Percentiles rank a stretch among this genome's conserved stretches.
phyloP scores from a whole-genome alignment of 228 moss, liverwort and hornwort genomes.

The Sphagnum fallax region DNA sequence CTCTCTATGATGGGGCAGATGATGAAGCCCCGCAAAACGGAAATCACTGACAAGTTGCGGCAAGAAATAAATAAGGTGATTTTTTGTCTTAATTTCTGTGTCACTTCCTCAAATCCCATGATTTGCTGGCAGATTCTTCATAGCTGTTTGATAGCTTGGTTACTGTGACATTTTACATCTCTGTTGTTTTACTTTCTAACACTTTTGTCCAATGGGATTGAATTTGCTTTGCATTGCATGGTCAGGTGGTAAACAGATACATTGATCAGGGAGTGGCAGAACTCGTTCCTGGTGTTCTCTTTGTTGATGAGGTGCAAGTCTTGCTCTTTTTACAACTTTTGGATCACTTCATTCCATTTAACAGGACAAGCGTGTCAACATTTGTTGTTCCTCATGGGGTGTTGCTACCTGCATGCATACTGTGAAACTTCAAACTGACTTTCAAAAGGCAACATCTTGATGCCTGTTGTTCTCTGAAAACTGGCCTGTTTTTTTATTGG shows the following conservation, averaged over 20 bases:
- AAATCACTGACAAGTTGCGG: conserved; percentile 92
- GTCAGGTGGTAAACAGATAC: conserved; percentile 86
- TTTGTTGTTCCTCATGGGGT: too few relatives aligned
- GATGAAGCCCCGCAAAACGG: conserved; percentile 97
- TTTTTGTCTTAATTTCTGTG: not conserved
- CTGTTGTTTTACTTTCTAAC: too few relatives aligned
- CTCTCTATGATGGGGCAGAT: conserved; percentile 99
- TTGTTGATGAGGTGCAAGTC: conserved; percentile 75
- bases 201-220: too few relatives aligned
- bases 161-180: too few relatives aligned
- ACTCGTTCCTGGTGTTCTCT: conserved; percentile 93
- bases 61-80: conserved; percentile 76
- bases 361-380: too few relatives aligned
- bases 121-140: not conserved
- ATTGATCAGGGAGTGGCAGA: conserved; percentile 97
- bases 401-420: too few relatives aligned
- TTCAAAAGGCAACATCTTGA: too few relatives aligned
- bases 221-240: not conserved
- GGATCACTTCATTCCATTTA: too few relatives aligned
- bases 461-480: too few relatives aligned
- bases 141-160: too few relatives aligned
- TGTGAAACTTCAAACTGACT: too few relatives aligned
- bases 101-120: not conserved
- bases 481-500: too few relatives aligned
- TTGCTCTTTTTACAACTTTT: not conserved